These are phyloP conservation scores for Rhytidiadelphus loreus DNA, from an alignment of 225 moss, liverwort and hornwort species.

Conservation along the genomic window DNA sequence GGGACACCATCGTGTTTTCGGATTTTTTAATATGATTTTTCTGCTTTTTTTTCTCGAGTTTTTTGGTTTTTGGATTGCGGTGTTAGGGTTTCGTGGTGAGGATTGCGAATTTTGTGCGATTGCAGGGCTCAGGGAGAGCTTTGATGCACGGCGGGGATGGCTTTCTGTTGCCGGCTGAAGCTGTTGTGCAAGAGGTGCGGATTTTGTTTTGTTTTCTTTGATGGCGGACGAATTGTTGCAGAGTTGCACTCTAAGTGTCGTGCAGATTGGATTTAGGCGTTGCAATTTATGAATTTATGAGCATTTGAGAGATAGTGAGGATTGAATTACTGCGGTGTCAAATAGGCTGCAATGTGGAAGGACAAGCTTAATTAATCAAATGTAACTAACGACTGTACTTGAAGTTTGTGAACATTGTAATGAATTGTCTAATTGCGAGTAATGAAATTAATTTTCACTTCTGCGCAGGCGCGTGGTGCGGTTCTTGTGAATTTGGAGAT, in stretches of 20 bases:
- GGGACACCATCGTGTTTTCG: not conserved
- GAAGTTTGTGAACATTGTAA: not conserved
- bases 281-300: not conserved
- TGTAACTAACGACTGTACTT: not conserved
- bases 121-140: slow-evolving; percentile 48
- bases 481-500: slow-evolving; percentile 82
- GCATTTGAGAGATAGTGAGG: not conserved
- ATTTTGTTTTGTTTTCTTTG: not conserved
- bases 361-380: not conserved
- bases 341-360: not conserved
- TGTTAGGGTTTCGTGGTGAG: slow-evolving; percentile 12
- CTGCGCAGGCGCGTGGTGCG: slow-evolving; percentile 63
- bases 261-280: not conserved
- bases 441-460: not conserved
- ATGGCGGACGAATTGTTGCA: not conserved
- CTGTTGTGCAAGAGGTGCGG: slow-evolving; percentile 19
- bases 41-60: not conserved
- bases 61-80: not conserved
- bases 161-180: slow-evolving; percentile 61
- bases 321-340: not conserved
- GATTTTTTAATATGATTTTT: not conserved
- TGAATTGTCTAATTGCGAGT: not conserved
- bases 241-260: not conserved
- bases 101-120: not conserved
- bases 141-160: slow-evolving; percentile 46